Percentiles rank a stretch among this genome's conserved stretches.
Conservation (phyloP, 805 yeast genomes). For the Kuraishia borneana region DNA sequence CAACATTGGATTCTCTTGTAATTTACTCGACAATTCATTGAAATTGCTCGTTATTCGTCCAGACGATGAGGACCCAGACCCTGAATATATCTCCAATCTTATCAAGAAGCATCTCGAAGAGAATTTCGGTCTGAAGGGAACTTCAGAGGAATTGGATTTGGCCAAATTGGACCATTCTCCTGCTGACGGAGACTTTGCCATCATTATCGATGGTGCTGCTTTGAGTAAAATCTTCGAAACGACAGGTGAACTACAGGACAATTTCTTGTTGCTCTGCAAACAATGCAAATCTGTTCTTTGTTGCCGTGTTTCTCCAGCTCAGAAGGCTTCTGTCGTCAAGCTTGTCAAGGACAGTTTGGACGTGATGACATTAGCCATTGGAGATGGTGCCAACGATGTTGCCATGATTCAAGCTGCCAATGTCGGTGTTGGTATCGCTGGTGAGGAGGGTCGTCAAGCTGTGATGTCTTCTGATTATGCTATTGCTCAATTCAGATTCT, state of each 20-base stretch:
- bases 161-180: constrained; percentile 57
- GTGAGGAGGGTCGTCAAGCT: constrained; percentile 81
- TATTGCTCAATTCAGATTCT: constrained; percentile 65
- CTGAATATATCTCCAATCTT: constrained; percentile 8
- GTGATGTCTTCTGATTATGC: constrained; percentile 83
- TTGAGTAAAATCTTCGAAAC: constrained; percentile 32
- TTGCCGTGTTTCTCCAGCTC: constrained; percentile 78
- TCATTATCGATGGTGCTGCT: constrained; percentile 65
- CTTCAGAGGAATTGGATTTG: constrained; percentile 28
- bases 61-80: constrained; percentile 17
- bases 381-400: constrained; percentile 83
- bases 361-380: constrained; percentile 74
- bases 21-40: constrained; percentile 58
- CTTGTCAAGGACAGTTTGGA: constrained; percentile 51
- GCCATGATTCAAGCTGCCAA: constrained; percentile 85
- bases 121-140: constrained; percentile 32
- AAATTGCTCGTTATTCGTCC: constrained; percentile 47
- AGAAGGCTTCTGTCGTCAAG: constrained; percentile 65
- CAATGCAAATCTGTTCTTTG: constrained; percentile 72
- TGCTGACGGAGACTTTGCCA: constrained; percentile 45
- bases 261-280: constrained; percentile 62
- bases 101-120: constrained; percentile 37
- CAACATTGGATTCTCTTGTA: constrained; percentile 73
- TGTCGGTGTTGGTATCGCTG: constrained; percentile 80
- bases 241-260: constrained; percentile 24